phyloP scores from a whole-genome alignment of 1,284 basidiomycete species.

The Pseudozyma thailandica region DNA sequence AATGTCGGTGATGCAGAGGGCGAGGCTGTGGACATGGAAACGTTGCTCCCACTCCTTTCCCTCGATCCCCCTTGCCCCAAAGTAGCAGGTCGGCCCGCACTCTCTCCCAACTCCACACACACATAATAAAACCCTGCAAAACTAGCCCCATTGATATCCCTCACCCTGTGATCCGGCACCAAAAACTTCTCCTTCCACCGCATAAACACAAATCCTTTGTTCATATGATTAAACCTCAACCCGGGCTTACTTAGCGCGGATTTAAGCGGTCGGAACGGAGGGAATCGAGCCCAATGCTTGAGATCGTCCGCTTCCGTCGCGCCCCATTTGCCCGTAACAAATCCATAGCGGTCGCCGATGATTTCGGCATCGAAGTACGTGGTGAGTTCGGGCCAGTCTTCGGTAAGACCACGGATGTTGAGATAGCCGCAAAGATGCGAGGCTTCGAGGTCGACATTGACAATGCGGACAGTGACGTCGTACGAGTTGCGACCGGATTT shows the following conservation, averaged over 20 bases:
- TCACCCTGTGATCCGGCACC: slow-evolving; percentile 90
- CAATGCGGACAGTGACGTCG: slow-evolving; percentile 62
- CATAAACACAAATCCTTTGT: slow-evolving; percentile 77
- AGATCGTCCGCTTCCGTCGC: slow-evolving; percentile 62
- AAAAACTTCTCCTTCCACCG: slow-evolving; percentile 96
- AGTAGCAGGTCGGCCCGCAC: slow-evolving; percentile 15
- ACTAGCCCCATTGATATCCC: slow-evolving; percentile 93
- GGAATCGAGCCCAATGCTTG: slow-evolving; percentile 64
- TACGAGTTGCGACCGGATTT: slow-evolving; percentile 61
- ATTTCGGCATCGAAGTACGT: slow-evolving; percentile 68
- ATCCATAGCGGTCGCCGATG: slow-evolving; percentile 58
- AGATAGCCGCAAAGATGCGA: slow-evolving; percentile 65
- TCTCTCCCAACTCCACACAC: slow-evolving; percentile 75
- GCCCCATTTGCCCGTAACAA: slow-evolving; percentile 64
- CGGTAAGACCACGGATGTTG: slow-evolving; percentile 65
- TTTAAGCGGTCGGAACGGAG: slow-evolving; percentile 53
- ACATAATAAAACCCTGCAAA: slow-evolving; percentile 86
- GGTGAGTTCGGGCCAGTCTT: slow-evolving; percentile 67
- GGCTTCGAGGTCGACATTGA: slow-evolving; percentile 61
- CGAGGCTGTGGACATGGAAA: slow-evolving; percentile 18
- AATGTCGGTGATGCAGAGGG: slow-evolving; percentile 9
- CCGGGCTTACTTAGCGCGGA: slow-evolving; percentile 40
- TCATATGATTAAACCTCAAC: slow-evolving; percentile 53
- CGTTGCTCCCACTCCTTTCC: slow-evolving; percentile 26
- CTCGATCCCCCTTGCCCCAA: slow-evolving; percentile 2